These are phyloP conservation scores for Nephelium lappaceum DNA, from an alignment of 345 rosid genomes.

Conservation along the genomic window DNA sequence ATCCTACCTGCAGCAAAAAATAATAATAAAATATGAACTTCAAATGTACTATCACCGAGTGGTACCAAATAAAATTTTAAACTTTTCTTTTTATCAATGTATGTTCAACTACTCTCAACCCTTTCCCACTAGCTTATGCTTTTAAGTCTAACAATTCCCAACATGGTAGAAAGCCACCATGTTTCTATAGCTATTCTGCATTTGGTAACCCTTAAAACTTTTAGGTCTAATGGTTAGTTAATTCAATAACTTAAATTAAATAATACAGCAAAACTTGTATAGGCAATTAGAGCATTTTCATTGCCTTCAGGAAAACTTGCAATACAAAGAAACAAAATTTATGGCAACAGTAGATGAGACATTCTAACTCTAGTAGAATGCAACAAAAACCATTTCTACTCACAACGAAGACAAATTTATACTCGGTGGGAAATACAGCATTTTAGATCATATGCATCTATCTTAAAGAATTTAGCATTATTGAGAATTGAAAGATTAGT, in stretches of 20 bases:
- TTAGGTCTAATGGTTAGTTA: not conserved
- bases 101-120: not conserved
- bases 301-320: too few species aligned
- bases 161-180: not conserved
- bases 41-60: not conserved
- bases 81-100: not conserved
- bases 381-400: not conserved
- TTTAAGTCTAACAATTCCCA: not conserved
- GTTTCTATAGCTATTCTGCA: not conserved
- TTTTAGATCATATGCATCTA: not conserved
- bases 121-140: not conserved
- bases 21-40: not conserved
- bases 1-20: conserved; percentile 34
- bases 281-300: not conserved
- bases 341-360: not conserved
- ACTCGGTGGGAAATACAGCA: not conserved
- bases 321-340: too few species aligned
- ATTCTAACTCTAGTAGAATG: not conserved
- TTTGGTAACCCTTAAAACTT: not conserved
- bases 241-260: not conserved
- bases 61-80: not conserved
- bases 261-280: not conserved
- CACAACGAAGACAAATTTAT: not conserved
- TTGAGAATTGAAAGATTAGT: not conserved
- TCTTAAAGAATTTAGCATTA: not conserved